A percentile compares a stretch with the other conserved stretches of the same genome.
Conservation (phyloP, 176 grass and related monocot species). For the Triticum turgidum region DNA sequence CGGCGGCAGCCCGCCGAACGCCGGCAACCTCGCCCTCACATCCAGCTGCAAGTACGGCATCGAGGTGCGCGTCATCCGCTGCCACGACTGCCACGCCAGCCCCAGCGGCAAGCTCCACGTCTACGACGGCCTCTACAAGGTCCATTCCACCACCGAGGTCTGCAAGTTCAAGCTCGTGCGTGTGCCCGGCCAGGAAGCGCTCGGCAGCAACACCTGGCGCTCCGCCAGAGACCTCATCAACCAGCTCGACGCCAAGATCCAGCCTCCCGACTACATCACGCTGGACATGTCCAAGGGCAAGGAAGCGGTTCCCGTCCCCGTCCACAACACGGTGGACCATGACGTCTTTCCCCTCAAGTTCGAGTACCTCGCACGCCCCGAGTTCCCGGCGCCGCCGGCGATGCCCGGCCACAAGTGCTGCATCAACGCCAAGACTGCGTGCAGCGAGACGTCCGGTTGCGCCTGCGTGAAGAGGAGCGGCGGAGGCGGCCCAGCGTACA, state of each 20-base stretch:
- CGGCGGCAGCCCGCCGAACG: slow-evolving; percentile 62
- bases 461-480: slow-evolving; percentile 52
- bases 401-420: slow-evolving; percentile 37
- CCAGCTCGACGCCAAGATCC: slow-evolving; percentile 22
- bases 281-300: slow-evolving; percentile 55
- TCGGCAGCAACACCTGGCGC: slow-evolving; percentile 47
- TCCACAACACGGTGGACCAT: slow-evolving; percentile 61
- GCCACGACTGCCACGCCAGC: slow-evolving; percentile 31
- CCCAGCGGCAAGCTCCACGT: slow-evolving; percentile 60
- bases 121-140: slow-evolving; percentile 90
- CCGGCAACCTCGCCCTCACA: slow-evolving; percentile 76
- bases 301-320: slow-evolving; percentile 44
- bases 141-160: slow-evolving; percentile 36
- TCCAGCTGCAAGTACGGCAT: slow-evolving; percentile 64
- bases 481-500: slow-evolving; percentile 36
- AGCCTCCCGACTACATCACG: slow-evolving; percentile 44
- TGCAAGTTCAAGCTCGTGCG: slow-evolving; percentile 73
- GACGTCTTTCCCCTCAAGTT: slow-evolving; percentile 41
- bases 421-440: not conserved
- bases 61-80: slow-evolving; percentile 79
- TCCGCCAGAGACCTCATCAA: slow-evolving; percentile 39
- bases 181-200: slow-evolving; percentile 45
- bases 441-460: slow-evolving; percentile 13
- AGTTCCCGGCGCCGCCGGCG: slow-evolving; percentile 17
- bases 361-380: slow-evolving; percentile 42